Percentiles rank a stretch among this genome's conserved stretches.
Conservation (phyloP, 495 filamentous ascomycete species). For the Parathielavia hyrcaniae region DNA sequence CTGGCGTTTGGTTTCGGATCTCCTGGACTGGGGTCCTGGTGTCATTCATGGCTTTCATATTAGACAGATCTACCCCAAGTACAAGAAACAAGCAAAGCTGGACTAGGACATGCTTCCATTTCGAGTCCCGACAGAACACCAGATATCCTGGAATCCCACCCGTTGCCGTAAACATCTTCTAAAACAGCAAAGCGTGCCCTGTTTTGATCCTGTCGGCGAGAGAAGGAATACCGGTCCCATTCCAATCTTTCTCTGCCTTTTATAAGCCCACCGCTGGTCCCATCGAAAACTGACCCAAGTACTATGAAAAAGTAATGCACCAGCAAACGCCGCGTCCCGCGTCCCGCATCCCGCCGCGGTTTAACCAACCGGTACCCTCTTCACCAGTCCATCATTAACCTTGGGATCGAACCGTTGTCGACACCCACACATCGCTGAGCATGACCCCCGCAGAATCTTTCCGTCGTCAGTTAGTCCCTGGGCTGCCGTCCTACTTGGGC, state of each 20-base stretch:
- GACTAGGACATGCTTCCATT: background rate
- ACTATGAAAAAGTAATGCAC: background rate
- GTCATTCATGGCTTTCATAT: background rate
- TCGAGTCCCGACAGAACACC: background rate
- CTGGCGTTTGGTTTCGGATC: background rate
- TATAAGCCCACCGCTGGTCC: background rate
- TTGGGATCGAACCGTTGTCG: too few relatives aligned
- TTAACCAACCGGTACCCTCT: background rate
- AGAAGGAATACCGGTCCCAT: background rate
- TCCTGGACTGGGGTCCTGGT: background rate
- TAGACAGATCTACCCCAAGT: background rate
- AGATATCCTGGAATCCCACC: background rate
- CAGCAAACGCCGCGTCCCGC: background rate
- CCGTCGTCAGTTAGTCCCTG: background rate
- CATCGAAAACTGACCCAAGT: background rate
- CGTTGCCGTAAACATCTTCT: conserved; percentile 13
- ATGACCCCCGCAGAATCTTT: background rate
- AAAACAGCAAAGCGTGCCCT: background rate
- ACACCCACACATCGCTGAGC: background rate
- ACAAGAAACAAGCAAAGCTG: background rate
- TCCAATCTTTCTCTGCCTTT: background rate
- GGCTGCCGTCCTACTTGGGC: conserved; percentile 31
- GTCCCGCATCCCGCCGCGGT: background rate
- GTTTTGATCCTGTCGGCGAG: background rate
- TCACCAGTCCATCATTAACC: background rate